Percentiles rank a stretch among this genome's conserved stretches.
These are phyloP conservation scores for Lupinus albus DNA, from an alignment of 306 rosid genomes.

Conservation along the genomic window DNA sequence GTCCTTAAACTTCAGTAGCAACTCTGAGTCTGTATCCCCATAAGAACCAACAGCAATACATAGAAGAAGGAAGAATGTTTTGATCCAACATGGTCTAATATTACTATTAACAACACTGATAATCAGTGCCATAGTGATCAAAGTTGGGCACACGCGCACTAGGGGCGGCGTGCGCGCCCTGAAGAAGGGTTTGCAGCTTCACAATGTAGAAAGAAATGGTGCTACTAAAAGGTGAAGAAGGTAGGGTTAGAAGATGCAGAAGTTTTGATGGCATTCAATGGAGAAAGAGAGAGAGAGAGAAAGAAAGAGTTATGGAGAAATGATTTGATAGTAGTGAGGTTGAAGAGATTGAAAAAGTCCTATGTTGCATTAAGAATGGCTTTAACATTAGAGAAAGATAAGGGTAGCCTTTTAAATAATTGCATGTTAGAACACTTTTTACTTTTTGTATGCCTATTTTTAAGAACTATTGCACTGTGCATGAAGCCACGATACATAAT, in stretches of 20 bases:
- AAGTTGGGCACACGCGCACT: slow-evolving; percentile 44
- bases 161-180: slow-evolving; percentile 69
- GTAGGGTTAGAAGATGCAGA: slow-evolving; percentile 35
- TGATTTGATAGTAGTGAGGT: slow-evolving; percentile 32
- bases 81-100: not conserved
- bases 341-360: slow-evolving; percentile 51
- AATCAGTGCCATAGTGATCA: slow-evolving; percentile 46
- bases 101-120: not conserved
- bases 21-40: slow-evolving; percentile 48
- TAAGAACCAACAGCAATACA: slow-evolving; percentile 20
- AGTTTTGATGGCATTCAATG: slow-evolving; percentile 49
- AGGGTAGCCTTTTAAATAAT: slow-evolving; percentile 49
- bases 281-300: not conserved
- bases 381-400: slow-evolving; percentile 34
- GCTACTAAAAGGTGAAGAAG: slow-evolving; percentile 29
- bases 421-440: not conserved
- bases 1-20: slow-evolving; percentile 62
- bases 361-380: slow-evolving; percentile 27
- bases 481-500: not conserved
- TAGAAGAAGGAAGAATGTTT: not conserved
- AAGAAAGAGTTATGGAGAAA: slow-evolving; percentile 8
- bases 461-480: slow-evolving; percentile 1
- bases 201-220: slow-evolving; percentile 13
- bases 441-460: slow-evolving; percentile 39
- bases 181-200: slow-evolving; percentile 42